Evolutionary conservation across 306 rosid genomes (phyloP), one percentile per base, ranked within the genome.

Genomic region (Cucurbita ficifolia): DNA sequence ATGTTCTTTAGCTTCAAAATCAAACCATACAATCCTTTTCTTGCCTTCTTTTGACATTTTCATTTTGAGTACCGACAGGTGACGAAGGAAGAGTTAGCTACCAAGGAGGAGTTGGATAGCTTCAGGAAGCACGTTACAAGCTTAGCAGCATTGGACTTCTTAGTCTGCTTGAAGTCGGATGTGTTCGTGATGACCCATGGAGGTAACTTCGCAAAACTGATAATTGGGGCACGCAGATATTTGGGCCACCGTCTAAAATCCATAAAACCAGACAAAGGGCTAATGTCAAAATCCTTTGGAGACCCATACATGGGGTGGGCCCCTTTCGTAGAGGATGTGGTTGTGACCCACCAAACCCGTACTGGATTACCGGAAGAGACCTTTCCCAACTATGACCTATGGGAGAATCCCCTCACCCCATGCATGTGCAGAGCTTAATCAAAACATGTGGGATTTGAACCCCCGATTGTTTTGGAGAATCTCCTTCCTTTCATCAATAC

Each of bases 221-320:
- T 94, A 55, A 94, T 94, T 4, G 99, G 99, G 52, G 99, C 97
- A 8, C 96, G 99, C 21, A 69, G 99, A 79, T 94, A 94, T 78
- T 87, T 89, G 97, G 99, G 99, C 39, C 99, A 94, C 81, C 90
- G 83, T 35, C 92, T 67, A 18, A 94, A 94, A 80, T 94, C 99
- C 72, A 94, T 94, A 72, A 94, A 94, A 79, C 99, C 99, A 0
- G 99, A 94, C 86, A 94, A 94, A 82, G 99, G 99, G 48, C 86
- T 94, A 17, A 94, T 94, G 99, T 94, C 99, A 17, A 94, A 94
- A 74, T 94, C 99, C 75, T 94, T 94, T 56, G 99, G 99, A 51
- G 99, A 94, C 77, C 99, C 99, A 8, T 94, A 91, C 86, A 91
- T 94, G 97, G 97, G 97, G 2, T 94, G 99, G 97, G 95, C 99